Evolutionary conservation across 2,329 filamentous ascomycete species (phyloP).

Genomic region (Ilyonectria destructans): DNA sequence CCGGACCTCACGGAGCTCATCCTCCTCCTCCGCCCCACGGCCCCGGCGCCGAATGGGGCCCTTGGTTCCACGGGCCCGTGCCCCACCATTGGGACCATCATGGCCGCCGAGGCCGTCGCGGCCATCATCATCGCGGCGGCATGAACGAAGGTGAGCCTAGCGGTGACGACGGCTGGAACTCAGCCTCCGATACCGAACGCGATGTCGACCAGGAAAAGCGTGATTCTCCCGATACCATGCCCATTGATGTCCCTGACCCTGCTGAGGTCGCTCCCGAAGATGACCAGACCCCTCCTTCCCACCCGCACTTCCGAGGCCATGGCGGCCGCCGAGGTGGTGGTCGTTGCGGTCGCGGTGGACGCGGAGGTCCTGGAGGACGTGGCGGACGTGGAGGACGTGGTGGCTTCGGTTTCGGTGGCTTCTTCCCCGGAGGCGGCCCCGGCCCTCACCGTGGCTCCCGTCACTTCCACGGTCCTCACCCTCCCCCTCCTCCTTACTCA

Average conservation of each 20-base stretch:
- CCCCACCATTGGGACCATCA: conserved; percentile 19
- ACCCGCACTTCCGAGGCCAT: conserved; percentile 40
- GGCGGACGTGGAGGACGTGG: conserved; percentile 41
- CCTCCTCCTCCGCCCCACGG: conserved; percentile 45
- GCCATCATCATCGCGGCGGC: conserved; percentile 43
- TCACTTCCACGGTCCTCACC: conserved; percentile 45
- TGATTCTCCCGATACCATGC: conserved; percentile 54
- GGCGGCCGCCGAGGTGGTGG: conserved; percentile 37
- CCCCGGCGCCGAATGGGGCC: conserved; percentile 45
- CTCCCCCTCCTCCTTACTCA: conserved; percentile 37
- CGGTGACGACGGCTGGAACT: conserved; percentile 32
- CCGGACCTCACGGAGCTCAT: conserved; percentile 32
- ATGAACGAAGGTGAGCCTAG: conserved; percentile 44
- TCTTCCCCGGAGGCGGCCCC: conserved; percentile 35
- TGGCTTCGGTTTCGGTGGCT: conserved; percentile 43
- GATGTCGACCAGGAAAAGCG: conserved; percentile 52
- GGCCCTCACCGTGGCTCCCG: conserved; percentile 45
- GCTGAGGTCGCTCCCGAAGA: conserved; percentile 54
- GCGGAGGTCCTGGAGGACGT: conserved; percentile 41
- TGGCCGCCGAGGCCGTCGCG: conserved; percentile 42
- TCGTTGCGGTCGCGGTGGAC: conserved; percentile 40
- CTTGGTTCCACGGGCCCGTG: conserved; percentile 45
- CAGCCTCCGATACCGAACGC: conserved; percentile 43
- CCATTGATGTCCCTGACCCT: conserved; percentile 51
- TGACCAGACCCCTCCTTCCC: conserved; percentile 38